Base-by-base conservation (phyloP, 768 basidiomycete species). In the Russula earlei region DNA sequence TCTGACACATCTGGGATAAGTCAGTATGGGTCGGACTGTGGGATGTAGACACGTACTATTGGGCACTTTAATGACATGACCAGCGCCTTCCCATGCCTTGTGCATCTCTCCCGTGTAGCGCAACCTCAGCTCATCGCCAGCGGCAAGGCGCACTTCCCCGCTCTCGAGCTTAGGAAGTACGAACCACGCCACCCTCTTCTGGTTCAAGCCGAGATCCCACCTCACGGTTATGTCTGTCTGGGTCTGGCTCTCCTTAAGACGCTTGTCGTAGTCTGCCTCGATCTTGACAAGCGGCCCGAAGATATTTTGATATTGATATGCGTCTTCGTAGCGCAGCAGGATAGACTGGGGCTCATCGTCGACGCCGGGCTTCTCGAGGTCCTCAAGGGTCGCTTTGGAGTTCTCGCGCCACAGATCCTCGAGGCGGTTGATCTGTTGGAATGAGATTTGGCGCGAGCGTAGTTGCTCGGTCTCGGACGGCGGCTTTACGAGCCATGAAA, bases 101-200 rank as follows among this genome's bases (percentile, higher is more conserved):
- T 92, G 91, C 62, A 91, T 67, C 67, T 92, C 88, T 7, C 92
- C 94, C 29, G 82, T 75, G 66, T 97, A 97, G 65, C 91, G 82
- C 67, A 99, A 68, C 64, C 95, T 75, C 59, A 99, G 70, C 66
- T 99, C 96, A 66, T 99, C 96, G 33, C 96, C 96, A 15, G 96
- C 94, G 0, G 96, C 96, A 46, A 99, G 75, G 63, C 94, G 80
- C 20, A 99, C 94, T 71, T 99, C 96, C 22, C 96, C 96, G 65
- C 91, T 95, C 73, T 99, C 96, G 55, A 99, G 76, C 72, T 98
- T 98, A 2, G 96, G 96, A 67, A 99, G 73, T 56, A 81, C 74
- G 69, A 99, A 99, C 92, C 95, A 99, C 0, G 96, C 95, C n/a
- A 98, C 87, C 29, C 96, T 82, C 72, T 97, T 98, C 73, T 99